Percentiles rank a stretch among this genome's conserved stretches.
Evolutionary conservation across 148 eudicot species (phyloP).

Genomic region (Camellia lanceoleosa): DNA sequence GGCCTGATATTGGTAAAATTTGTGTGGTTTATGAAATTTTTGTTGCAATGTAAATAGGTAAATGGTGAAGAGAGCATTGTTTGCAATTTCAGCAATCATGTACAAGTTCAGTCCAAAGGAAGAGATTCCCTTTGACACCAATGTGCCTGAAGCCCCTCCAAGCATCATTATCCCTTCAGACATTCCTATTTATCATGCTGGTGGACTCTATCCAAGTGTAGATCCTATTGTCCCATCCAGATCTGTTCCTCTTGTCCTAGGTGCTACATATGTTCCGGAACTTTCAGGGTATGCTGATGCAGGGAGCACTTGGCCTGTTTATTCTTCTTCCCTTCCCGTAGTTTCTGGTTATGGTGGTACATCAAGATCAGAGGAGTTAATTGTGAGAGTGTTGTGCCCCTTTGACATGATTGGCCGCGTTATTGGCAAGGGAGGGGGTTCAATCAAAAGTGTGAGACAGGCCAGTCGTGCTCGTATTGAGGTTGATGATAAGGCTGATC

Average conservation of each 20-base stretch:
- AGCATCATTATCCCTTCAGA: slow-evolving; percentile 87
- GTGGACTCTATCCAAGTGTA: slow-evolving; percentile 60
- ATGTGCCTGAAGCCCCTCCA: slow-evolving; percentile 64
- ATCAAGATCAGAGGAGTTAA: slow-evolving; percentile 68
- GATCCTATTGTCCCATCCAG: slow-evolving; percentile 57
- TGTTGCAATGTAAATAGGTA: slow-evolving; percentile 41
- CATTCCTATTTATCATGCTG: slow-evolving; percentile 62
- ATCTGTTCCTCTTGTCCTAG: slow-evolving; percentile 51
- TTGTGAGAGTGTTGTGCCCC: slow-evolving; percentile 67
- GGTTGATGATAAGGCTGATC: slow-evolving; percentile 65
- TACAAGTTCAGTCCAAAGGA: slow-evolving; percentile 89
- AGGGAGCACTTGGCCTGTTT: slow-evolving; percentile 64
- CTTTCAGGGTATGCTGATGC: slow-evolving; percentile 61
- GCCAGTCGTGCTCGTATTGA: slow-evolving; percentile 82
- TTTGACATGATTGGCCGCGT: slow-evolving; percentile 87
- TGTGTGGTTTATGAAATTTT: neutral
- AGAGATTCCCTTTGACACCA: slow-evolving; percentile 68
- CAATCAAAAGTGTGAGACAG: slow-evolving; percentile 77
- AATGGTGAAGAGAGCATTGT: slow-evolving; percentile 75
- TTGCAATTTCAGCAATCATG: slow-evolving; percentile 85
- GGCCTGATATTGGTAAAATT: neutral
- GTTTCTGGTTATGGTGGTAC: slow-evolving; percentile 68
- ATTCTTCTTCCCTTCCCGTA: slow-evolving; percentile 56
- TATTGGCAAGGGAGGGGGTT: slow-evolving; percentile 84
- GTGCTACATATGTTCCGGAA: slow-evolving; percentile 48